These are phyloP conservation scores for Scytalidium sp. DNA, from an alignment of 2,329 filamentous ascomycete species.

Conservation along the genomic window DNA sequence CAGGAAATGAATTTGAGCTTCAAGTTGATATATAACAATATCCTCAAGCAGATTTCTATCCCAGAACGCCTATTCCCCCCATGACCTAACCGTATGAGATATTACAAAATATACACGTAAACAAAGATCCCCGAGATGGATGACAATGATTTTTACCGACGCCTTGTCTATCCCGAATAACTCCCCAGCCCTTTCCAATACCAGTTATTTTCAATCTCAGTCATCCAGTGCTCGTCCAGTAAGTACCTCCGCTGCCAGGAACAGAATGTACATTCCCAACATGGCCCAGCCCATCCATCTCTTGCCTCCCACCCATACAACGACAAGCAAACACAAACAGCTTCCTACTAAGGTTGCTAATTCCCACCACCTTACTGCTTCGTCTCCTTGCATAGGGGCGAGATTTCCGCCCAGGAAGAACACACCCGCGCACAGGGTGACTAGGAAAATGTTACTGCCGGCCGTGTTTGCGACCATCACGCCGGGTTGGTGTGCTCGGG, in stretches of 20 bases:
- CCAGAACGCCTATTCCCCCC: too few species aligned
- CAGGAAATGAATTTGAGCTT: too few species aligned
- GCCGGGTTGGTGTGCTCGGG: constrained; percentile 41
- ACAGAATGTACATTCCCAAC: constrained; percentile 27
- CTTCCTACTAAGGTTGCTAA: constrained; percentile 11
- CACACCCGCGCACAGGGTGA: constrained; percentile 46
- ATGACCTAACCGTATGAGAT: too few species aligned
- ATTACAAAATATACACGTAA: too few species aligned
- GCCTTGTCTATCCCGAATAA: too few species aligned
- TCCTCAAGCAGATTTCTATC: too few species aligned
- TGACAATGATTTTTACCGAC: too few species aligned
- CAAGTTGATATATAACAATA: too few species aligned
- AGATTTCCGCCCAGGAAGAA: constrained; percentile 28
- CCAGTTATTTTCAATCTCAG: too few species aligned
- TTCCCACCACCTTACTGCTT: constrained; percentile 28
- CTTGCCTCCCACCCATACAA: constrained; percentile 28
- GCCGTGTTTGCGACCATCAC: constrained; percentile 51
- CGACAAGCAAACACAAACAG: constrained; percentile 23
- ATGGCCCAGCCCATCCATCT: constrained; percentile 31
- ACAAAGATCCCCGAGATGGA: too few species aligned
- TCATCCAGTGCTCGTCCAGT: not conserved
- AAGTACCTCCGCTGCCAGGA: constrained; percentile 13
- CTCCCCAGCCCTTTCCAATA: too few species aligned
- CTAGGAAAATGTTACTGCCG: constrained; percentile 52
- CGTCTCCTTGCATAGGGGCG: constrained; percentile 22